Evolutionary conservation across 2,329 filamentous ascomycete species (phyloP).

Genomic region (Colletotrichum orchidophilum): DNA sequence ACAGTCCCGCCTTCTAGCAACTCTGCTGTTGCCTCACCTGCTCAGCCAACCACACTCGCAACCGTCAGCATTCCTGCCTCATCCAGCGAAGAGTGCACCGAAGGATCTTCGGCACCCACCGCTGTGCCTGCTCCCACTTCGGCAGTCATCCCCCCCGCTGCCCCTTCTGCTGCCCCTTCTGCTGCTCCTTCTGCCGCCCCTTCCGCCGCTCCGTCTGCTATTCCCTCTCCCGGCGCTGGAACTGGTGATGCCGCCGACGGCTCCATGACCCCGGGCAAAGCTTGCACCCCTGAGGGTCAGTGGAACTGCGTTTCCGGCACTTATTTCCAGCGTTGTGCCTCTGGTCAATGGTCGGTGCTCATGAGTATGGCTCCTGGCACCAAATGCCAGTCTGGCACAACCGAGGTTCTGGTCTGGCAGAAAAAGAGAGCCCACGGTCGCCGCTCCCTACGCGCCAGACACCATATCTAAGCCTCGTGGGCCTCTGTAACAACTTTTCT

Average conservation of each 20-base stretch:
- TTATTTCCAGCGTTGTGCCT: conserved; percentile 71
- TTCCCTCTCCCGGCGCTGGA: background rate
- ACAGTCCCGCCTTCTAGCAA: conserved; percentile 41
- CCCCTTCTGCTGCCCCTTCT: background rate
- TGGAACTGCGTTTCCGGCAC: conserved; percentile 68
- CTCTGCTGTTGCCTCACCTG: conserved; percentile 29
- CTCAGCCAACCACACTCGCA: conserved; percentile 37
- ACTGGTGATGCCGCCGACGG: conserved; percentile 38
- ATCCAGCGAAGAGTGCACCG: conserved; percentile 17
- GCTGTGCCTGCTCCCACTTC: conserved; percentile 17
- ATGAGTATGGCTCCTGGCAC: conserved; percentile 64
- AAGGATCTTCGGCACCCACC: background rate
- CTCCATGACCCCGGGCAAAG: conserved; percentile 46
- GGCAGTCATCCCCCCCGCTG: background rate
- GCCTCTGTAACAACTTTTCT: background rate
- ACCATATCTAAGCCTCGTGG: conserved; percentile 16
- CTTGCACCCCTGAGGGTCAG: conserved; percentile 62
- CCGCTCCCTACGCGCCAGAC: conserved; percentile 17
- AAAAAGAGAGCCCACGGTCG: conserved; percentile 33
- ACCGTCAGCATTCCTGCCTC: conserved; percentile 39
- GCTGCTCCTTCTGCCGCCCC: background rate
- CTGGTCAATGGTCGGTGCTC: conserved; percentile 61
- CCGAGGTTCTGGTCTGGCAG: conserved; percentile 38
- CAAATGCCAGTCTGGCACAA: conserved; percentile 51
- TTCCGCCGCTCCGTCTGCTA: background rate